Percentiles rank a stretch among this genome's conserved stretches.
These are phyloP conservation scores for Calcarisporium arbuscula DNA, from an alignment of 2,329 filamentous ascomycete genomes.

Conservation along the genomic window DNA sequence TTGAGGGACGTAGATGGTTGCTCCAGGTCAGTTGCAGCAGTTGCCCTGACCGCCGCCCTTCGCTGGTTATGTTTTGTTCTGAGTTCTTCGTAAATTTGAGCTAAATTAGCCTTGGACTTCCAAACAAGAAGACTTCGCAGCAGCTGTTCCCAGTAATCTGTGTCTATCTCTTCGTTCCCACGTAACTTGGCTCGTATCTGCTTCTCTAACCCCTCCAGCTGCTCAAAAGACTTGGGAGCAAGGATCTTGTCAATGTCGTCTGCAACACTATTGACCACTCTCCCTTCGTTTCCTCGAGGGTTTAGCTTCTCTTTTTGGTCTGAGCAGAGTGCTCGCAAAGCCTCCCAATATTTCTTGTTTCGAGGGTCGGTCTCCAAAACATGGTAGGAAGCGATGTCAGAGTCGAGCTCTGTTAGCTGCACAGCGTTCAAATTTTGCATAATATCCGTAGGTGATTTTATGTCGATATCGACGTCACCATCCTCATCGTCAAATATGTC, in stretches of 20 bases:
- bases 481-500: slow-evolving; percentile 84
- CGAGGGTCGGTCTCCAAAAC: slow-evolving; percentile 70
- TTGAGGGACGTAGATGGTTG: too few relatives aligned
- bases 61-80: slow-evolving; percentile 61
- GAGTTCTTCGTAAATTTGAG: slow-evolving; percentile 70
- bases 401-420: slow-evolving; percentile 69
- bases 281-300: slow-evolving; percentile 56
- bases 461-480: slow-evolving; percentile 62
- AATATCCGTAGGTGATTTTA: slow-evolving; percentile 75
- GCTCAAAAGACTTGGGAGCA: slow-evolving; percentile 75
- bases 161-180: slow-evolving; percentile 88
- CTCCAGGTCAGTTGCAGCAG: too few relatives aligned
- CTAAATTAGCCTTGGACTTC: slow-evolving; percentile 84
- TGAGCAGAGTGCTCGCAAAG: slow-evolving; percentile 76
- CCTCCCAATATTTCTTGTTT: slow-evolving; percentile 89
- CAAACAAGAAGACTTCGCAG: slow-evolving; percentile 78
- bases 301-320: slow-evolving; percentile 65
- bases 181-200: slow-evolving; percentile 83
- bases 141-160: slow-evolving; percentile 95
- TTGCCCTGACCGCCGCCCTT: too few relatives aligned
- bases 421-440: slow-evolving; percentile 60
- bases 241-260: slow-evolving; percentile 85
- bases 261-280: slow-evolving; percentile 75
- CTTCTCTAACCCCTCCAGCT: slow-evolving; percentile 78
- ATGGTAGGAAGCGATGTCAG: slow-evolving; percentile 75